phyloP scores from a whole-genome alignment of 805 yeast species.

The Hanseniaspora hatyaiensis region DNA sequence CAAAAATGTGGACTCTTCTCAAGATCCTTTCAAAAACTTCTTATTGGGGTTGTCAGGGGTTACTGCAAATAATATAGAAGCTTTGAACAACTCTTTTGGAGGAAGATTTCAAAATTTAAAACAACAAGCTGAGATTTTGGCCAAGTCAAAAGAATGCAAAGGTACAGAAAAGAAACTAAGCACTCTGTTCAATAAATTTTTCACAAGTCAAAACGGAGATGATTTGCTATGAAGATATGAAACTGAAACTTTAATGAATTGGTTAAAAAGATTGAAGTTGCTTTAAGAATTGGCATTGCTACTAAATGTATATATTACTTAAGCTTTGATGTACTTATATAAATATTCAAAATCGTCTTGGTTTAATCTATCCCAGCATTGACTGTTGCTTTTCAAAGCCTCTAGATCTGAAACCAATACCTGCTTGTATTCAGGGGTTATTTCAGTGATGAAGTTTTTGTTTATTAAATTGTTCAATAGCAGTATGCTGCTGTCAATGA shows the following conservation, averaged over 20 bases:
- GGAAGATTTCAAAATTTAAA: slow-evolving; percentile 1
- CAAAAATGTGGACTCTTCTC: neutral
- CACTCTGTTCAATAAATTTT: neutral
- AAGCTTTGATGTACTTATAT: neutral
- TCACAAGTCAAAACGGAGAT: neutral
- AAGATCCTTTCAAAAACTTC: neutral
- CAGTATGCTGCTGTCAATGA: slow-evolving; percentile 6
- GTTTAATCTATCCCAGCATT: slow-evolving; percentile 13
- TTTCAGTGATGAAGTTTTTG: neutral
- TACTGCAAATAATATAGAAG: slow-evolving; percentile 5
- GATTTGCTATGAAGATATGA: slow-evolving; percentile 6
- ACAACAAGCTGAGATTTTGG: neutral
- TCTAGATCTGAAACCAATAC: neutral
- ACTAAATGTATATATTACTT: too few relatives aligned
- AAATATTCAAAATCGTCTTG: slow-evolving; percentile 3
- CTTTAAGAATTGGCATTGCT: too few relatives aligned
- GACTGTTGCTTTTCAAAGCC: neutral
- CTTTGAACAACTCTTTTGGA: neutral
- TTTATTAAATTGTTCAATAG: neutral
- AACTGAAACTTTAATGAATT: neutral
- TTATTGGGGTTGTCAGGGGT: slow-evolving; percentile 8
- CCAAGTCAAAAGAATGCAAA: neutral
- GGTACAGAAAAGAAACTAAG: slow-evolving; percentile 6
- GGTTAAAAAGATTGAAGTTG: neutral
- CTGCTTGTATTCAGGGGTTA: neutral